Evolutionary conservation across 768 basidiomycete genomes (phyloP).

Genomic region (Tephrocybe rancida): DNA sequence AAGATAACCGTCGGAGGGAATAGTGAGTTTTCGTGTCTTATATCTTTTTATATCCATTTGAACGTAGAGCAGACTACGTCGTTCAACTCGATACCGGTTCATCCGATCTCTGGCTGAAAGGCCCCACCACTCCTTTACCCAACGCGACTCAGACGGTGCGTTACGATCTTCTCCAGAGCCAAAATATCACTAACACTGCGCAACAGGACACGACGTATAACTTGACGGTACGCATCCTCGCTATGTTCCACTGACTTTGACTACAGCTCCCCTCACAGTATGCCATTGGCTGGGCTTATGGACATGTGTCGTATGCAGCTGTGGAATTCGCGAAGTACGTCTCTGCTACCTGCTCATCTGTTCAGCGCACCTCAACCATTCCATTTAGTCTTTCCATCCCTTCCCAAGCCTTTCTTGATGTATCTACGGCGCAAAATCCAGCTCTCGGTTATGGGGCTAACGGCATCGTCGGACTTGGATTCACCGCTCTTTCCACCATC

Average conservation of each 20-base stretch:
- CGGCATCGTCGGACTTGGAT: conserved; percentile 79
- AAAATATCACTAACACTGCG: not conserved
- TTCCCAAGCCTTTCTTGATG: conserved; percentile 75
- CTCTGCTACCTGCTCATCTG: not conserved
- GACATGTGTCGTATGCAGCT: conserved; percentile 60
- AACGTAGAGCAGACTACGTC: conserved; percentile 51
- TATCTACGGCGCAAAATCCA: conserved; percentile 65
- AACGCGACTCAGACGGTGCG: conserved; percentile 51
- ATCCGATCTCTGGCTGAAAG: conserved; percentile 77
- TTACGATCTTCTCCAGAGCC: conserved; percentile 10
- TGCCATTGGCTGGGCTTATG: conserved; percentile 79
- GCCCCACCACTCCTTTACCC: conserved; percentile 47
- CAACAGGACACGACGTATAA: conserved; percentile 52
- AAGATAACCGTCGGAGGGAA: conserved; percentile 69
- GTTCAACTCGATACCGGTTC: conserved; percentile 88
- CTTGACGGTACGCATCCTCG: conserved; percentile 52
- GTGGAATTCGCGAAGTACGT: conserved; percentile 73
- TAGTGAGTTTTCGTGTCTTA: conserved; percentile 35
- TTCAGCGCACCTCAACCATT: conserved; percentile 2
- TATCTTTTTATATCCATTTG: conserved; percentile 7
- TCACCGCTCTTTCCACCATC: conserved; percentile 74
- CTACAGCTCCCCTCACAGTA: conserved; percentile 49
- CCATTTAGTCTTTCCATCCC: conserved; percentile 57
- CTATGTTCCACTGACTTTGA: conserved; percentile 2
- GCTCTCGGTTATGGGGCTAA: conserved; percentile 69